Evolutionary conservation across 805 yeast species (phyloP).

Genomic region (Scheffersomyces ergatensis): DNA sequence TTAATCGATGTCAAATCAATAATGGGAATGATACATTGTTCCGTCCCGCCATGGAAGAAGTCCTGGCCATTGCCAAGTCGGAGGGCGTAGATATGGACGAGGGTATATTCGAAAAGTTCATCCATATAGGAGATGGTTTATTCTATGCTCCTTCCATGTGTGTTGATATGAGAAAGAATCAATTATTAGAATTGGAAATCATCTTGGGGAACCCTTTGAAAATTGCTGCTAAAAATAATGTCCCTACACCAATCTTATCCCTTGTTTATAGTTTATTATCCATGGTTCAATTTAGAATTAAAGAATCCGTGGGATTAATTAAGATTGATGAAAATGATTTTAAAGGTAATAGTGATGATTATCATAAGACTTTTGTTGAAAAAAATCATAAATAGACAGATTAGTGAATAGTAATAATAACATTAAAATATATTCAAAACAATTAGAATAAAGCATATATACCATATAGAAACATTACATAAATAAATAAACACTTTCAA

Average conservation of each 20-base stretch:
- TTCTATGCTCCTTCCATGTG: constrained; percentile 43
- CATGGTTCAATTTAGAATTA: constrained; percentile 58
- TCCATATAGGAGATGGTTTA: constrained; percentile 48
- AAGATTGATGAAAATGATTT: constrained; percentile 8
- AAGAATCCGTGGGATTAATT: constrained; percentile 50
- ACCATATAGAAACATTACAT: too few relatives aligned
- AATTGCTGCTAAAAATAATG: constrained; percentile 36
- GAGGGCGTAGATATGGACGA: constrained; percentile 59
- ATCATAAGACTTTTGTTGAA: constrained; percentile 6
- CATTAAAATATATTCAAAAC: too few relatives aligned
- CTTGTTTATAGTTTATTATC: constrained; percentile 58
- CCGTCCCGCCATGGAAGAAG: constrained; percentile 66
- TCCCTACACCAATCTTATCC: constrained; percentile 56
- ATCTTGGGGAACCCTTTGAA: constrained; percentile 38
- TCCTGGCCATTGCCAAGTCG: constrained; percentile 62
- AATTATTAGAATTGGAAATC: constrained; percentile 37
- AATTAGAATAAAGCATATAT: too few relatives aligned
- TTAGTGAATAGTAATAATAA: too few relatives aligned
- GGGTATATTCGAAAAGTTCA: constrained; percentile 41
- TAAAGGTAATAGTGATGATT: constrained; percentile 3
- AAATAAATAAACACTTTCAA: constrained; percentile 16
- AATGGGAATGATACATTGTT: constrained; percentile 28
- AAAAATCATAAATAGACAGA: constrained; percentile 2
- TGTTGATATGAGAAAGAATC: constrained; percentile 34
- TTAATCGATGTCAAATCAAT: constrained; percentile 32